Evolutionary conservation across 306 rosid genomes (phyloP).

Genomic region (Corylus americana): DNA sequence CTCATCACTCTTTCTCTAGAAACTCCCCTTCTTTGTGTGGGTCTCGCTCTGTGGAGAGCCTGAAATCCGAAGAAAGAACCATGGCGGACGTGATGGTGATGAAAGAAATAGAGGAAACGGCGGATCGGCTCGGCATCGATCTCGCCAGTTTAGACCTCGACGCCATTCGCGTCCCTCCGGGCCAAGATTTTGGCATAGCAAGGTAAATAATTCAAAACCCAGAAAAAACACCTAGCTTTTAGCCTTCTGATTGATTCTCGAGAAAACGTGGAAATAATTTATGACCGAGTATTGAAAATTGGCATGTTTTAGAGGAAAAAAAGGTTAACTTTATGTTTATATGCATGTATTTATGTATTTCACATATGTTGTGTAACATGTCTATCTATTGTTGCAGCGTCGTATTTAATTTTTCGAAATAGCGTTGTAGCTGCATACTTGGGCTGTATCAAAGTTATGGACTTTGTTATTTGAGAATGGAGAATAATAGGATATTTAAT

Average conservation of each 20-base stretch:
- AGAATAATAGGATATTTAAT: no score
- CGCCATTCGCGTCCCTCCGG: conserved; percentile 61
- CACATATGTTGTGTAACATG: no score
- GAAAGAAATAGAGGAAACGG: conserved; percentile 72
- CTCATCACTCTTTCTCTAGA: background rate
- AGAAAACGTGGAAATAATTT: background rate
- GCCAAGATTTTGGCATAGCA: conserved; percentile 53
- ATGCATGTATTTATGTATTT: no score
- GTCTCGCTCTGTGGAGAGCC: background rate
- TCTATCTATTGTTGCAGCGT: no score
- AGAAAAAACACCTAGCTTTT: background rate
- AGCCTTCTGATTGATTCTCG: no score
- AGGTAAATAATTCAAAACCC: conserved; percentile 40
- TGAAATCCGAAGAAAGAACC: background rate
- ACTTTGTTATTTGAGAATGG: no score
- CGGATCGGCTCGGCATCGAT: conserved; percentile 63
- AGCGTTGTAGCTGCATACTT: background rate
- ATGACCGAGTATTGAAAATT: no score
- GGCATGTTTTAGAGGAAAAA: background rate
- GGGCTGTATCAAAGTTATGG: no score
- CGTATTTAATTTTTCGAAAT: no score
- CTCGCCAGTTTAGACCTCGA: conserved; percentile 54
- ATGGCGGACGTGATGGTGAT: conserved; percentile 71
- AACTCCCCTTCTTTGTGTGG: background rate
- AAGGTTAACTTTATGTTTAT: no score